Percentiles rank a stretch among this genome's conserved stretches.
These are phyloP conservation scores for Phyllosticta ampelicida DNA, from an alignment of 2,329 filamentous ascomycete genomes.

Conservation along the genomic window DNA sequence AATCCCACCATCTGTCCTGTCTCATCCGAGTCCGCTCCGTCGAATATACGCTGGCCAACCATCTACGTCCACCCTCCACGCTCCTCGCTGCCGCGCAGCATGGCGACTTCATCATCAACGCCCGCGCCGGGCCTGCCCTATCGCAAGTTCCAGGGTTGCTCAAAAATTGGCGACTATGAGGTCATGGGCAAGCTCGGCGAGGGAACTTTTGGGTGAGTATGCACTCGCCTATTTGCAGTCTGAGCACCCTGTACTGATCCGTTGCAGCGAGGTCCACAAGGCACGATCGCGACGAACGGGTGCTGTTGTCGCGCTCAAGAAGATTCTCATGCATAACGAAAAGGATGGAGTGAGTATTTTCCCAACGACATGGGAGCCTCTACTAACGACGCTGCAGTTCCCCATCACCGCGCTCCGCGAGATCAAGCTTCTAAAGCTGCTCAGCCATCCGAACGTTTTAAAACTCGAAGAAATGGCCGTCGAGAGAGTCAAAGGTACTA, in stretches of 20 bases:
- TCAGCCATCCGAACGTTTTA: constrained; percentile 85
- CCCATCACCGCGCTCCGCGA: constrained; percentile 97
- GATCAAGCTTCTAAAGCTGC: constrained; percentile 90
- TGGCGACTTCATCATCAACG: constrained; percentile 19
- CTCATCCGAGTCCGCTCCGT: neutral
- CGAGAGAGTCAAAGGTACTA: constrained; percentile 54
- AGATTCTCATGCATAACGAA: constrained; percentile 99
- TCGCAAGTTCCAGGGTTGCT: constrained; percentile 69
- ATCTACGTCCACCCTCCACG: neutral
- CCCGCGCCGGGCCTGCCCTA: constrained; percentile 40
- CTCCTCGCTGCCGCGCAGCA: neutral
- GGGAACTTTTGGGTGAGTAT: constrained; percentile 75
- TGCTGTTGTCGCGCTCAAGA: constrained; percentile 78
- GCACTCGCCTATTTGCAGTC: constrained; percentile 6
- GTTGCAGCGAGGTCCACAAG: constrained; percentile 71
- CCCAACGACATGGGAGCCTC: constrained; percentile 7
- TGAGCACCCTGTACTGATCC: neutral
- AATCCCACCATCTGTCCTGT: neutral
- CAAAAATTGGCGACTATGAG: constrained; percentile 69
- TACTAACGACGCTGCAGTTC: constrained; percentile 44
- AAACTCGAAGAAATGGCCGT: constrained; percentile 93
- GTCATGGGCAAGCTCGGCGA: constrained; percentile 78
- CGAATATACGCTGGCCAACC: neutral
- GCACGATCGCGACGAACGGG: constrained; percentile 67
- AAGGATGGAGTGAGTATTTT: constrained; percentile 66